Conservation (phyloP, 306 rosid genomes). For the Cajanus cajan region DNA sequence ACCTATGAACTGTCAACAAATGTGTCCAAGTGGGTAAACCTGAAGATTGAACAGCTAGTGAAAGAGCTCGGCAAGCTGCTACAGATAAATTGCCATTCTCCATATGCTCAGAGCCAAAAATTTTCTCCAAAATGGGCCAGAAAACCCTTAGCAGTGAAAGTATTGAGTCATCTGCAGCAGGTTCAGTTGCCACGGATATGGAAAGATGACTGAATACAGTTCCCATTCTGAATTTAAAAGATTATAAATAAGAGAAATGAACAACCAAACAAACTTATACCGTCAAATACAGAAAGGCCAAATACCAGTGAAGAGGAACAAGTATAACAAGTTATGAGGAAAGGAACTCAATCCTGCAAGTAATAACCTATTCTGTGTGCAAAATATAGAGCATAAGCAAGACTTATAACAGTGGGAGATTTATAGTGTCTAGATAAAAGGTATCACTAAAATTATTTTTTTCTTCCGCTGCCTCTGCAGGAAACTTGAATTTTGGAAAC, state of each 20-base stretch:
- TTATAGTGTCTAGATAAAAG: constrained; percentile 15
- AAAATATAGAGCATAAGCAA: constrained; percentile 10
- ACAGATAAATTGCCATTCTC: constrained; percentile 78
- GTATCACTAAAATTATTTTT: neutral
- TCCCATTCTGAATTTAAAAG: constrained; percentile 71
- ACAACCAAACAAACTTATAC: constrained; percentile 1
- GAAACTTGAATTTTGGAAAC: constrained; percentile 15
- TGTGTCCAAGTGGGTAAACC: constrained; percentile 43
- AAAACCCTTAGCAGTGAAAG: constrained; percentile 67
- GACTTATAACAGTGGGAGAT: neutral
- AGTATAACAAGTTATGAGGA: neutral
- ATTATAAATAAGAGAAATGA: constrained; percentile 7
- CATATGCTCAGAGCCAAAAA: constrained; percentile 82
- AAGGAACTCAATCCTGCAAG: constrained; percentile 13
- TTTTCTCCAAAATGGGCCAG: constrained; percentile 92
- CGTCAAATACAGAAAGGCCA: neutral
- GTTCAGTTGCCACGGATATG: constrained; percentile 49
- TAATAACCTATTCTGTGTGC: neutral
- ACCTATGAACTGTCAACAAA: constrained; percentile 10
- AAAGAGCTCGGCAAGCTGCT: constrained; percentile 96
- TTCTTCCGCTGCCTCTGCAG: constrained; percentile 13
- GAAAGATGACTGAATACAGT: constrained; percentile 86
- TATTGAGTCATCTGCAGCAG: constrained; percentile 71
- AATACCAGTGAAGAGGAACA: neutral
- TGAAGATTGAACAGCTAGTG: constrained; percentile 88